These are phyloP conservation scores for Pseudogymnoascus sp. DNA, from an alignment of 2,329 filamentous ascomycete genomes.

Conservation along the genomic window DNA sequence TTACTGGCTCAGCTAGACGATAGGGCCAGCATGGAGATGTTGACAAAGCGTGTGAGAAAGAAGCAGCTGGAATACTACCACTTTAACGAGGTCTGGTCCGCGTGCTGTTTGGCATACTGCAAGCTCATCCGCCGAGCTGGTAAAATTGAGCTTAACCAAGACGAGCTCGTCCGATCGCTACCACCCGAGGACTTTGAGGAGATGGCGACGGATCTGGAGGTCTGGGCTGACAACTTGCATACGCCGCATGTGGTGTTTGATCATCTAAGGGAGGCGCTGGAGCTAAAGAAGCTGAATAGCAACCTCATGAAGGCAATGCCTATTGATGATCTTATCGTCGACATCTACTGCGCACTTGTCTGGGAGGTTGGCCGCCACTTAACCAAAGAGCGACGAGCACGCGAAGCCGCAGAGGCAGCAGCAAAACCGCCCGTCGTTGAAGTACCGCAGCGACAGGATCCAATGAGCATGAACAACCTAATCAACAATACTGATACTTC, in stretches of 20 bases:
- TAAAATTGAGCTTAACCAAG: conserved; percentile 50
- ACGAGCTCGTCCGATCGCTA: conserved; percentile 59
- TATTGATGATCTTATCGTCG: conserved; percentile 90
- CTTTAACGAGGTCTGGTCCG: conserved; percentile 23
- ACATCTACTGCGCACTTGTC: conserved; percentile 77
- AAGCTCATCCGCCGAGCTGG: conserved; percentile 48
- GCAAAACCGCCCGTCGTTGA: not conserved
- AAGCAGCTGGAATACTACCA: conserved; percentile 46
- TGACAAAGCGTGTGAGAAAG: conserved; percentile 57
- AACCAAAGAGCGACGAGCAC: conserved; percentile 37
- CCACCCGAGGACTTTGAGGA: conserved; percentile 57
- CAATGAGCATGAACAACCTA: conserved; percentile 28
- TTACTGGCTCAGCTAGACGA: conserved; percentile 56
- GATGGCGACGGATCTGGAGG: conserved; percentile 51
- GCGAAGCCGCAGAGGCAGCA: conserved; percentile 22
- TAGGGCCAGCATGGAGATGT: conserved; percentile 51
- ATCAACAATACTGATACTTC: conserved; percentile 26
- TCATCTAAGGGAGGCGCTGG: conserved; percentile 56
- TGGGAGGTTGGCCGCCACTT: conserved; percentile 48
- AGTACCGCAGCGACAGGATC: conserved; percentile 16
- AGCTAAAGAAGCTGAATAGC: conserved; percentile 73
- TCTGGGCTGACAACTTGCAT: conserved; percentile 45
- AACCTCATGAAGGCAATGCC: conserved; percentile 75
- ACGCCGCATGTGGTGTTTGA: conserved; percentile 46
- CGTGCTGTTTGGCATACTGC: conserved; percentile 27